Conservation (phyloP, 495 filamentous ascomycete genomes). For the Letharia lupina region DNA sequence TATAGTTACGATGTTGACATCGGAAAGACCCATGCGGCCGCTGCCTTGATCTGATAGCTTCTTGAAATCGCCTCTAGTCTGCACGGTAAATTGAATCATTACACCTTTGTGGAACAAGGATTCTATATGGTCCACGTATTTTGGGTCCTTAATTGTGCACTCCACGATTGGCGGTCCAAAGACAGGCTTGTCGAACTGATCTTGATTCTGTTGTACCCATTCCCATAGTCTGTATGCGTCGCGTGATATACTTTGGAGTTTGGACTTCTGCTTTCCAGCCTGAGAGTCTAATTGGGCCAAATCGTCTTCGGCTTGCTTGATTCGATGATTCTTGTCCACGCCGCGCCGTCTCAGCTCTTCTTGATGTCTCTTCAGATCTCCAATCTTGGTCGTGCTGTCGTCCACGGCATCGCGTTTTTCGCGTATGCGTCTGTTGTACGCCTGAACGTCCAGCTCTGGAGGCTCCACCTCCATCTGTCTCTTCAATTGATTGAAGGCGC, state of each 20-base stretch:
- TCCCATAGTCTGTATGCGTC: conserved; percentile 66
- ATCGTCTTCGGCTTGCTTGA: conserved; percentile 38
- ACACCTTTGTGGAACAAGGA: conserved; percentile 53
- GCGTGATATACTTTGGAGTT: conserved; percentile 45
- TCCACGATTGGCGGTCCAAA: conserved; percentile 77
- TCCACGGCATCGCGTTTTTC: conserved; percentile 33
- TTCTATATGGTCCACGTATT: conserved; percentile 68
- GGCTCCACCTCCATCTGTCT: conserved; percentile 42
- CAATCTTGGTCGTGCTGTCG: conserved; percentile 28
- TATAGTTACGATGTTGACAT: conserved; percentile 54
- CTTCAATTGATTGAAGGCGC: conserved; percentile 38
- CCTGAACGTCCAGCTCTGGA: conserved; percentile 44
- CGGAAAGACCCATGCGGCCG: conserved; percentile 31
- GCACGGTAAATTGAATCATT: conserved; percentile 66
- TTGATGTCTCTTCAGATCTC: conserved; percentile 32
- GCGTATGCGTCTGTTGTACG: conserved; percentile 43
- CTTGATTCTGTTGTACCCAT: conserved; percentile 66
- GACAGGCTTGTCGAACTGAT: conserved; percentile 68
- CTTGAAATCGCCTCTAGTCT: conserved; percentile 63
- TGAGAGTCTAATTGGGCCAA: conserved; percentile 61
- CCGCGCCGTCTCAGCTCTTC: conserved; percentile 24
- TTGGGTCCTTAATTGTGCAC: conserved; percentile 71
- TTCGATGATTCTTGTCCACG: conserved; percentile 19
- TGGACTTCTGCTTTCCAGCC: conserved; percentile 61
- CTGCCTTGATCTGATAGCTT: conserved; percentile 50